Evolutionary conservation across 2,329 filamentous ascomycete species (phyloP).

Genomic region (Alternaria conjuncta): DNA sequence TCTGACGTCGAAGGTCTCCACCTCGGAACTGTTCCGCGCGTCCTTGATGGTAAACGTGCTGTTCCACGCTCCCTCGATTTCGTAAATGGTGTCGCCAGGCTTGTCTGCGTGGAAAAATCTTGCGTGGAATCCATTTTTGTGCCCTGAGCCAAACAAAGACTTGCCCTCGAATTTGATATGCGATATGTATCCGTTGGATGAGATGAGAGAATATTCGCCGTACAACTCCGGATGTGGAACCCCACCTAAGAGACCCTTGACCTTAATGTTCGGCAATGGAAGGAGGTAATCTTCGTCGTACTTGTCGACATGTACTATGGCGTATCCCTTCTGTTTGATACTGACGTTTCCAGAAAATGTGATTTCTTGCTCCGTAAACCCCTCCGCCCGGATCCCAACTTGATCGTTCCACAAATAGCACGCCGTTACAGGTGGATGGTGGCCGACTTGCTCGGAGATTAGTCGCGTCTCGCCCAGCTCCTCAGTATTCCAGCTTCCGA

Average conservation of each 20-base stretch:
- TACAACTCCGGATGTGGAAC: slow-evolving; percentile 54
- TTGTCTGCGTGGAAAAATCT: slow-evolving; percentile 45
- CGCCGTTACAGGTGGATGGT: slow-evolving; percentile 56
- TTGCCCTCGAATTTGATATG: slow-evolving; percentile 55
- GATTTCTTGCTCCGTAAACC: slow-evolving; percentile 56
- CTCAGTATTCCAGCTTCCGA: slow-evolving; percentile 43
- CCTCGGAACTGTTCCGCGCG: slow-evolving; percentile 34
- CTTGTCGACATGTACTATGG: slow-evolving; percentile 53
- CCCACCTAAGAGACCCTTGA: slow-evolving; percentile 54
- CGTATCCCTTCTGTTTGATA: slow-evolving; percentile 57
- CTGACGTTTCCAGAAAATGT: slow-evolving; percentile 54
- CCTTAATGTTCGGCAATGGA: slow-evolving; percentile 54
- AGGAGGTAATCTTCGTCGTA: slow-evolving; percentile 55
- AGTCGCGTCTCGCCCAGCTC: slow-evolving; percentile 50
- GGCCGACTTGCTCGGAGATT: slow-evolving; percentile 55
- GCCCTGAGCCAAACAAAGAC: slow-evolving; percentile 48
- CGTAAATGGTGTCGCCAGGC: slow-evolving; percentile 45
- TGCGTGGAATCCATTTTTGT: slow-evolving; percentile 52
- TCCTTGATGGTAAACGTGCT: slow-evolving; percentile 49
- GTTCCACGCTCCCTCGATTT: slow-evolving; percentile 52
- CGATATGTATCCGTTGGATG: slow-evolving; percentile 51
- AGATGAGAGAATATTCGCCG: slow-evolving; percentile 51
- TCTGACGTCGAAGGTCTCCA: slow-evolving; percentile 48
- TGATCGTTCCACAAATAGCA: slow-evolving; percentile 57
- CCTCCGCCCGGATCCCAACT: slow-evolving; percentile 52